Evolutionary conservation across 2,329 filamentous ascomycete species (phyloP).

Genomic region (Setomelanomma holmii): DNA sequence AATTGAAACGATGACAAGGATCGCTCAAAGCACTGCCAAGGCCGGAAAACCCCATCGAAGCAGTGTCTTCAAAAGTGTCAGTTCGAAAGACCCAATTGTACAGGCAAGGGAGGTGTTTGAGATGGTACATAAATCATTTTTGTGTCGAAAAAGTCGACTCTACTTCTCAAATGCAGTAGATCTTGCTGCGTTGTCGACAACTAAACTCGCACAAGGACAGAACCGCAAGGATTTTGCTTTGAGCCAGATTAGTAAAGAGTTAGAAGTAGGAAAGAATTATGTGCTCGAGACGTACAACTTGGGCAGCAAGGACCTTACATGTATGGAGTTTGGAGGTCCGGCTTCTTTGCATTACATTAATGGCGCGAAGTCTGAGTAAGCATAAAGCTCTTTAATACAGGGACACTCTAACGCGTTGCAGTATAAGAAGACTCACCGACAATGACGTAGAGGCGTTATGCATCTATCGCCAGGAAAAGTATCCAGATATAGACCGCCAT

Average conservation of each 20-base stretch:
- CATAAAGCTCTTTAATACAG: not conserved
- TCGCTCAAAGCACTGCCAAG: not conserved
- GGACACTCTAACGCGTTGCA: not conserved
- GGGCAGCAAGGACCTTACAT: not conserved
- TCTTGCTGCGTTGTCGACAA: not conserved
- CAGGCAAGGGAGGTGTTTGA: not conserved
- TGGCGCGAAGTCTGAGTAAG: not conserved
- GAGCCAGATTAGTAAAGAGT: not conserved
- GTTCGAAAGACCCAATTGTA: not conserved
- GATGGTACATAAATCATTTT: not conserved
- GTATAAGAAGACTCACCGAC: not conserved
- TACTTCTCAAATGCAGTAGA: not conserved
- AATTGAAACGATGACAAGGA: not conserved
- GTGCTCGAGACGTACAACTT: not conserved
- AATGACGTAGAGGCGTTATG: not conserved
- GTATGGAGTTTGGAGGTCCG: not conserved
- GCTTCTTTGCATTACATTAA: not conserved
- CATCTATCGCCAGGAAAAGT: not conserved
- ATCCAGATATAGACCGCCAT: not conserved
- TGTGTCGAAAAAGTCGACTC: not conserved
- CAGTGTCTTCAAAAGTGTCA: not conserved
- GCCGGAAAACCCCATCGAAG: constrained; percentile 2
- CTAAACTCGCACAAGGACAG: not conserved
- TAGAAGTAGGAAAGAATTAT: not conserved
- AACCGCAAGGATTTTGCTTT: not conserved